Percentiles rank a stretch among this genome's conserved stretches.
phyloP scores from a whole-genome alignment of 208 protist species.

The Balamuthia mandrillaris region DNA sequence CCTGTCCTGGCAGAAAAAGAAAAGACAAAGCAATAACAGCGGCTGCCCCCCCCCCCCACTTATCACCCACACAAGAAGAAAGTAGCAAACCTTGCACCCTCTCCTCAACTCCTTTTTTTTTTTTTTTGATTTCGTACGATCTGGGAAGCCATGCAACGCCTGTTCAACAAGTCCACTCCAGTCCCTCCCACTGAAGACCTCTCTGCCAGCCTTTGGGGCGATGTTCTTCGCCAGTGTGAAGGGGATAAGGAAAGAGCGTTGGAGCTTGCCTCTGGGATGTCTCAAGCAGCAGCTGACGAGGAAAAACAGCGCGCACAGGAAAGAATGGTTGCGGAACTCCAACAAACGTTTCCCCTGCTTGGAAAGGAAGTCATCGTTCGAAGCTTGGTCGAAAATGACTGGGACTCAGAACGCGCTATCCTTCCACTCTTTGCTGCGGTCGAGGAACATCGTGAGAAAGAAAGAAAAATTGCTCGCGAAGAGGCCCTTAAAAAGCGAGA shows the following conservation, averaged over 20 bases:
- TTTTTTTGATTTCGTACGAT: too few species aligned
- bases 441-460: slow-evolving; percentile 9
- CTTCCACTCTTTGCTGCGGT: background rate
- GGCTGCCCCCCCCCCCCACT: too few species aligned
- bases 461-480: background rate
- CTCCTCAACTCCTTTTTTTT: too few species aligned
- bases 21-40: too few species aligned
- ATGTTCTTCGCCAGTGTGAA: background rate
- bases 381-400: slow-evolving; percentile 4
- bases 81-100: too few species aligned
- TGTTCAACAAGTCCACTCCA: too few species aligned
- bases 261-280: background rate
- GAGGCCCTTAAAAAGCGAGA: background rate
- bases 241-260: background rate
- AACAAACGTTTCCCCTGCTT: background rate
- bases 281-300: background rate
- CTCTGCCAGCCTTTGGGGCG: background rate
- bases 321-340: background rate
- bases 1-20: too few species aligned
- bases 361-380: background rate
- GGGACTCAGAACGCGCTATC: slow-evolving; percentile 20
- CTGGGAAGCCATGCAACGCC: too few species aligned
- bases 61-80: too few species aligned
- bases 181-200: too few species aligned
- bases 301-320: background rate